These are phyloP conservation scores for Suhomyces maxii DNA, from an alignment of 1,139 yeast genomes.

Conservation along the genomic window DNA sequence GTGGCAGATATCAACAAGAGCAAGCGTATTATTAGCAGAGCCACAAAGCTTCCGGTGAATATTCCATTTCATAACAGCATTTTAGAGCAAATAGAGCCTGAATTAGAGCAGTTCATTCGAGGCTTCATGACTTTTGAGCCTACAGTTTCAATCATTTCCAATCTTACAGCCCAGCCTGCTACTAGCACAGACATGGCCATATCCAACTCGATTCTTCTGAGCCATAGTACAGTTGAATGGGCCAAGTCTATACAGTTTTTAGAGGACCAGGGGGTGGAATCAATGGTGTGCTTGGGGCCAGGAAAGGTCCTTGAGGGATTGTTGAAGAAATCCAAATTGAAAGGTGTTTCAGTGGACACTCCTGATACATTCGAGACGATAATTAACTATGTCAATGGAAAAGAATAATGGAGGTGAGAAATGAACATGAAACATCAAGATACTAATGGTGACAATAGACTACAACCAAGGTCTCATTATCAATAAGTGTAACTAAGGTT, in stretches of 20 bases:
- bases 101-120: conserved; percentile 22
- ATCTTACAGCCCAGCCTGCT: conserved; percentile 31
- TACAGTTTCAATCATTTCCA: conserved; percentile 19
- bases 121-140: conserved; percentile 13
- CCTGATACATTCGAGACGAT: conserved; percentile 1
- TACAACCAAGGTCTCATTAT: too few species aligned
- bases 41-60: conserved; percentile 42
- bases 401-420: not conserved
- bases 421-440: too few species aligned
- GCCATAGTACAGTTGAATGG: conserved; percentile 49
- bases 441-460: too few species aligned
- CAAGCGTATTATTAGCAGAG: conserved; percentile 23
- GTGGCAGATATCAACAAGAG: conserved; percentile 12
- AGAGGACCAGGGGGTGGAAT: conserved; percentile 16
- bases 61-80: conserved; percentile 55
- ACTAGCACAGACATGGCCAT: conserved; percentile 20
- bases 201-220: conserved; percentile 32
- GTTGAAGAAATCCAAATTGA: conserved; percentile 1
- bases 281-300: conserved; percentile 39
- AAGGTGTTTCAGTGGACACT: conserved; percentile 2
- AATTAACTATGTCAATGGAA: not conserved
- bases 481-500: too few species aligned
- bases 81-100: conserved; percentile 38
- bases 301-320: conserved; percentile 24
- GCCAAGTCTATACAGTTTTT: conserved; percentile 31